phyloP scores from a whole-genome alignment of 176 grass and related monocot genomes.

The Zoysia pacifica region DNA sequence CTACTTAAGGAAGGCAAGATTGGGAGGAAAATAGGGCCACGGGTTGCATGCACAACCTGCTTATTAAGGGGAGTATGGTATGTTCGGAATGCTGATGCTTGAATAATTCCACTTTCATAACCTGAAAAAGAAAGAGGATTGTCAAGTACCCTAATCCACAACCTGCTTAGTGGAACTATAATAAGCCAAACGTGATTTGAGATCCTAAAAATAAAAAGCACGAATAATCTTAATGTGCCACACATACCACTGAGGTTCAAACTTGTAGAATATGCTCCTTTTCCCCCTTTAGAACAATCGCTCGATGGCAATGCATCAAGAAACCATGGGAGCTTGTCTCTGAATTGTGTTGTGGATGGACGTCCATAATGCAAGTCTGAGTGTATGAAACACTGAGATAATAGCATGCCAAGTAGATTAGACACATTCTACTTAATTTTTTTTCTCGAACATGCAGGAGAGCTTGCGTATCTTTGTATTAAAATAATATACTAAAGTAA shows the following conservation, averaged over 20 bases:
- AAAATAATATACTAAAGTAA: too few species aligned
- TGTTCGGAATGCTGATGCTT: conserved; percentile 86
- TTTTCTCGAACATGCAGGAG: too few species aligned
- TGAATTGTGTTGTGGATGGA: conserved; percentile 82
- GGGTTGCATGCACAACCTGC: conserved; percentile 60
- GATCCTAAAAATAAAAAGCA: conserved; percentile 29
- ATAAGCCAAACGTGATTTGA: conserved; percentile 29
- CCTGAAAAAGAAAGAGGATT: conserved; percentile 53
- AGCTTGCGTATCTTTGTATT: too few species aligned
- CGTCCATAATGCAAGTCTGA: conserved; percentile 85
- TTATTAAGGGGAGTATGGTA: conserved; percentile 98
- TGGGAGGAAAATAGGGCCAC: background rate
- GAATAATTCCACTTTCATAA: conserved; percentile 76
- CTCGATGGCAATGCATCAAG: conserved; percentile 90
- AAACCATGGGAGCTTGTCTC: conserved; percentile 97
- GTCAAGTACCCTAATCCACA: conserved; percentile 4
- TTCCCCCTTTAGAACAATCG: conserved; percentile 95
- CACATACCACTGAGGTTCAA: conserved; percentile 80
- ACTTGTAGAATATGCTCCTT: conserved; percentile 97
- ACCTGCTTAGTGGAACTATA: conserved; percentile 13
- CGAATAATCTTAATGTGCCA: conserved; percentile 31
- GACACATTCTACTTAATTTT: conserved; percentile 7
- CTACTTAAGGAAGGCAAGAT: conserved; percentile 33
- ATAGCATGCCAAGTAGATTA: conserved; percentile 48
- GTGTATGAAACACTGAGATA: conserved; percentile 71